Evolutionary conservation across 192 early-diverging fungal genomes (phyloP), one percentile per base, ranked within the genome.

Genomic region (Powellomyces hirtus): DNA sequence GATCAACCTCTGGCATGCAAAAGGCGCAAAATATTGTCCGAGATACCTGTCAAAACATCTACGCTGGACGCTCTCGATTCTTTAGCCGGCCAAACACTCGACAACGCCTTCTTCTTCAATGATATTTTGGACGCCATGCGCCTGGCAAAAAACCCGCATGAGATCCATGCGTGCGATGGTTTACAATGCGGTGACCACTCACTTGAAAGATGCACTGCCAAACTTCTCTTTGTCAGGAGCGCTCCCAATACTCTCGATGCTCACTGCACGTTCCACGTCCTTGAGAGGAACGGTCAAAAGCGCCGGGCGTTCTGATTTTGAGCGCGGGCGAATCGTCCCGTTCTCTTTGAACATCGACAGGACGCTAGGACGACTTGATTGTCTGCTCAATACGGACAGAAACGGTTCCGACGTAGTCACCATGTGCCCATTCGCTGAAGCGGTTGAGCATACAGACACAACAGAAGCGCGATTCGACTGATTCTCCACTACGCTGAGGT

Each of bases 111-210:
- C 18, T 29, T 16, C 53, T 31, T 16, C 53, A 56, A 31, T 16
- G 53, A 31, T 31, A 56, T 56, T 31, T 27, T 56, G 18, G 53
- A 56, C 31, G 53, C 53, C 29, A 56, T 56, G 6, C 53, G 53
- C 26, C 53, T 56, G 26, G 31, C 8, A 7, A 53, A 42, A 42
- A n/a, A 42, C 26, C n/a, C n/a, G 46, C 46, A 49, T 49, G n/a
- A 5, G 4, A 18, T 16, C 4, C 46, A 7, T 14, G 14, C 14
- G 46, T 24, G 4, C 26, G n/a, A 49, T 24, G 4, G 46, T 49
- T 49, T 49, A 3, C 46, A n/a, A n/a, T n/a, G n/a, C n/a, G n/a
- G 46, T 2, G 14, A 24, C 46, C 29, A 5, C 53, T 56, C 53
- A 56, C 53, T 16, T 56, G 26, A 56, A 56, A 16, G 53, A 56